Conservation (phyloP, 331 rosid species). For the Saraca asoca region DNA sequence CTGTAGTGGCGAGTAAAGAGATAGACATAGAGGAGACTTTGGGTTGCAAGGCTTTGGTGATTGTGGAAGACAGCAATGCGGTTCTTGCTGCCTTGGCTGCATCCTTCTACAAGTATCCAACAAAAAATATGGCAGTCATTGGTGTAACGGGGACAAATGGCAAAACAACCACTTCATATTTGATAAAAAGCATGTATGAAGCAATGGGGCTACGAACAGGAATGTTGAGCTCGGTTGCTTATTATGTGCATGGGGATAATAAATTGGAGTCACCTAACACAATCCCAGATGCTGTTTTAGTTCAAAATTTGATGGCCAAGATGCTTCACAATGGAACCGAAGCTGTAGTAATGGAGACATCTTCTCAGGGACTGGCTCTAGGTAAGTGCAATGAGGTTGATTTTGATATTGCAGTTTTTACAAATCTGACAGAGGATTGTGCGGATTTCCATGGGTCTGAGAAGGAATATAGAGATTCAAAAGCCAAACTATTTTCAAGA, state of each 20-base stretch:
- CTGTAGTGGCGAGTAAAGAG: slow-evolving; percentile 92
- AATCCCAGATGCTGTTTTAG: slow-evolving; percentile 69
- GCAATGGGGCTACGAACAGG: slow-evolving; percentile 90
- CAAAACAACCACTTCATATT: slow-evolving; percentile 70
- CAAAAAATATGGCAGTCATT: slow-evolving; percentile 78
- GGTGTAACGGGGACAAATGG: slow-evolving; percentile 83
- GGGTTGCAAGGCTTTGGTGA: slow-evolving; percentile 89
- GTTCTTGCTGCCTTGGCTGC: slow-evolving; percentile 81
- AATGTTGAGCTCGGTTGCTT: slow-evolving; percentile 76
- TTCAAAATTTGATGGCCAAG: slow-evolving; percentile 89
- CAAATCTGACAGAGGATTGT: slow-evolving; percentile 63
- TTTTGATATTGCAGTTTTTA: slow-evolving; percentile 84
- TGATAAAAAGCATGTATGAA: slow-evolving; percentile 86
- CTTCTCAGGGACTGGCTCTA: slow-evolving; percentile 56
- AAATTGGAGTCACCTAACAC: slow-evolving; percentile 62
- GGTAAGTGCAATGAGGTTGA: slow-evolving; percentile 84
- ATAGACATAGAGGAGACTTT: slow-evolving; percentile 76
- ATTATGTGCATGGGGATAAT: slow-evolving; percentile 81
- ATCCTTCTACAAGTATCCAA: slow-evolving; percentile 72
- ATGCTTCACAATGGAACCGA: slow-evolving; percentile 94
- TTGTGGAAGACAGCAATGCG: slow-evolving; percentile 82
- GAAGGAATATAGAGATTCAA: slow-evolving; percentile 63
- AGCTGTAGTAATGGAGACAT: slow-evolving; percentile 77
- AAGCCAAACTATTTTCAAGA: slow-evolving; percentile 67
- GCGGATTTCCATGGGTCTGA: slow-evolving; percentile 53